Evolutionary conservation across 2,329 filamentous ascomycete species (phyloP), one percentile per base, ranked within the genome.

Genomic region (Fusarium brachygibbosum): DNA sequence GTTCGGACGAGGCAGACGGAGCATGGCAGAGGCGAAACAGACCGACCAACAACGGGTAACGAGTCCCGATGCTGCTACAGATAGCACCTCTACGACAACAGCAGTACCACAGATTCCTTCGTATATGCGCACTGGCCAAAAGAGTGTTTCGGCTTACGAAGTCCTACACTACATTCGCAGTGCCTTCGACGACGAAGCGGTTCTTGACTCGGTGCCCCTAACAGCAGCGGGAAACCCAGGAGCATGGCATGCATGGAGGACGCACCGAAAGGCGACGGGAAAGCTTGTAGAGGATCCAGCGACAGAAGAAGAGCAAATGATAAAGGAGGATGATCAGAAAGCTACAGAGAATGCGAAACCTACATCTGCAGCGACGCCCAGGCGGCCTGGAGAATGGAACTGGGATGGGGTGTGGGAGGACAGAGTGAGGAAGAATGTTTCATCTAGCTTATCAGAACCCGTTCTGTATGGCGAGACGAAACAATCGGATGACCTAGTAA

Each of bases 371-470:
- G 53, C 40, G 23, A 41, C 68, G 1, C 49, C 68, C 9, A 64
- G 70, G 35, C 59, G 59, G 31, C 93, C 93, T 0, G 92, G 91
- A 9, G 91, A 97, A 74, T 98, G 95, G 95, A 97, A 97, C 76
- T 98, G 95, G 95, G 93, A 97, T 75, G 94, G 95, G 0, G 95
- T 98, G 0, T 99, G 95, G 95, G 93, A 97, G 77, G 91, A 94
- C 69, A 87, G 95, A 56, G 94, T 97, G 1, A 90, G 88, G 79
- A 92, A 91, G 78, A 91, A 91, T 19, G 88, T 98, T 42, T 87
- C 90, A 51, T 85, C 87, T 12, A 97, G 93, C 75, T 81, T 93
- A 50, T 92, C 93, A 1, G 95, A 98, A 71, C 83, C 89, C 3
- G 90, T 93, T 6, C 81, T 98, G 25, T 98, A 90, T 80, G 93